Evolutionary conservation across 2,329 filamentous ascomycete genomes (phyloP).

Genomic region (Tympanopsis confertula): DNA sequence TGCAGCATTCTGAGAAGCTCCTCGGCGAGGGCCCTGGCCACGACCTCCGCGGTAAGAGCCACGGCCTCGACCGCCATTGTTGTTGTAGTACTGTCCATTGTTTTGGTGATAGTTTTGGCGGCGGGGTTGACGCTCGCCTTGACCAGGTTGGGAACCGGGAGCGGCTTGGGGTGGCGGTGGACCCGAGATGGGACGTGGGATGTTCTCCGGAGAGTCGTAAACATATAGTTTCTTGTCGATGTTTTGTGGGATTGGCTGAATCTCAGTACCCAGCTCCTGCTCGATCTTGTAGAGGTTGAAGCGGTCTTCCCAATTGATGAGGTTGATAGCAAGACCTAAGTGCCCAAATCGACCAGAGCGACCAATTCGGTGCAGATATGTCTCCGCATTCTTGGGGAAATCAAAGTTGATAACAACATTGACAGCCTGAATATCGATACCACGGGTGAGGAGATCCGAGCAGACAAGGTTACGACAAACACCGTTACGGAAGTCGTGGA

Average conservation of each 20-base stretch:
- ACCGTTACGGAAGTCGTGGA: conserved; percentile 97
- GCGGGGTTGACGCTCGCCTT: background rate
- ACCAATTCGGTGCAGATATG: conserved; percentile 95
- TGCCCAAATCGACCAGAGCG: conserved; percentile 95
- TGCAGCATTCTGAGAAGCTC: no score
- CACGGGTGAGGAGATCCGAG: conserved; percentile 91
- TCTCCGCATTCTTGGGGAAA: conserved; percentile 98
- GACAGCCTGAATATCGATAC: conserved; percentile 98
- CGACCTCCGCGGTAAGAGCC: background rate
- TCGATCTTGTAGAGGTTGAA: conserved; percentile 99
- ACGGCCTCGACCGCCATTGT: conserved; percentile 1
- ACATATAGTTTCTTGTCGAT: conserved; percentile 99
- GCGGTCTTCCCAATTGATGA: conserved; percentile 98
- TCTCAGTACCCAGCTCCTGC: conserved; percentile 91
- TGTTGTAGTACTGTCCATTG: background rate
- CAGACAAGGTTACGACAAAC: conserved; percentile 97
- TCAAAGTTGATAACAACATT: conserved; percentile 99
- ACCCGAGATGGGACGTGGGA: conserved; percentile 70
- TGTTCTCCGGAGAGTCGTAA: conserved; percentile 90
- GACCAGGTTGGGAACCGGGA: background rate
- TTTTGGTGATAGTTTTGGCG: background rate
- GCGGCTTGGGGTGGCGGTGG: no score
- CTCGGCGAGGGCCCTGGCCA: background rate
- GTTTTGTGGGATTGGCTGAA: conserved; percentile 82
- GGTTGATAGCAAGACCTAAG: conserved; percentile 91